Evolutionary conservation across 768 basidiomycete genomes (phyloP), one percentile per base, ranked within the genome.

Genomic region (Fomitopsis serialis): DNA sequence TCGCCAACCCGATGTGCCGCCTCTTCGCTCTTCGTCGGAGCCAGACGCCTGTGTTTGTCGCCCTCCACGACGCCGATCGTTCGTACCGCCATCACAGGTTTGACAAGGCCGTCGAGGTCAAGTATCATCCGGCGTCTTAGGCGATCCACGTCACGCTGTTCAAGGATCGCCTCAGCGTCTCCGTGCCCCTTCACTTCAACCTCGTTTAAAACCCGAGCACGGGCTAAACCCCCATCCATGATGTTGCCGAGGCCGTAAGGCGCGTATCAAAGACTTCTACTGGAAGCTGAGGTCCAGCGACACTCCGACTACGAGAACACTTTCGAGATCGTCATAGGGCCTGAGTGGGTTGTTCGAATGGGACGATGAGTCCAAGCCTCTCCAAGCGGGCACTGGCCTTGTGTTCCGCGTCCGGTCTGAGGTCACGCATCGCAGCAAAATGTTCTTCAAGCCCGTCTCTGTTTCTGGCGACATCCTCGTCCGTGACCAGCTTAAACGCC

Each of bases 201-300:
- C 98, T 93, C 79, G 68, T 76, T 54, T 98, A 98, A 72, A 82
- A 86, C 61, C 93, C 95, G 6, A 83, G 88, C 7, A 85, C 85
- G 72, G 92, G 92, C 40, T 97, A 79, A 56, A 87, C 89, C 2
- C 94, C 97, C 22, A 93, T 99, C 60, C 95, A 96, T 64, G 97
- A 98, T 67, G 72, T 96, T 53, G 80, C 84, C 5, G 77, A 79
- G 9, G 80, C 55, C 85, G 95, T 60, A 98, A 96, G 73, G 76
- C 76, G 51, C 83, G 89, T 56, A 95, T 98, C 74, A 98, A 97
- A 73, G 82, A 89, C 61, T 98, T 98, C 68, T 99, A 99, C 76
- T 99, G 97, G 97, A 86, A 86, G 67, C 72, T 98, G 32, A 98
- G 97, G 97, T 96, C 93, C 67, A 94, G 97, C 35, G 92, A 93